Conservation (phyloP, 2,329 filamentous ascomycete genomes). For the Fusarium redolens region DNA sequence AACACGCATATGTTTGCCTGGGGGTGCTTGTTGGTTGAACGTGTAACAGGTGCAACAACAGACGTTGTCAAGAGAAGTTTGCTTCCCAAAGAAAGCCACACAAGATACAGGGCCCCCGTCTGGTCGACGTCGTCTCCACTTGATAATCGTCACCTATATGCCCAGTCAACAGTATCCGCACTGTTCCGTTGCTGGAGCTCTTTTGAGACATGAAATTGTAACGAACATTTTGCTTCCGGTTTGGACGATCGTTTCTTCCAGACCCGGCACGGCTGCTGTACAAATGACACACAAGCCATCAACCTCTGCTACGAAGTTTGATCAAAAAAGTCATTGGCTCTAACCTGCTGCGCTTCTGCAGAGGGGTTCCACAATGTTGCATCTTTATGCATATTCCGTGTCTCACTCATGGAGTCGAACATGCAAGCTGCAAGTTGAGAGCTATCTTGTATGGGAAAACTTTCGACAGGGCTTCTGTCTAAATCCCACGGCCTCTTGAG, state of each 20-base stretch:
- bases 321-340: neutral
- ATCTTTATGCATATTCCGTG: slow-evolving; percentile 20
- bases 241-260: neutral
- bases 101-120: slow-evolving; percentile 24
- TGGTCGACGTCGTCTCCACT: slow-evolving; percentile 22
- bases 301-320: slow-evolving; percentile 1
- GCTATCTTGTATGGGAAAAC: slow-evolving; percentile 20
- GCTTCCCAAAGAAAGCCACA: slow-evolving; percentile 22
- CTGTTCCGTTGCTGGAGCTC: slow-evolving; percentile 24
- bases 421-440: slow-evolving; percentile 31
- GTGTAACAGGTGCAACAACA: slow-evolving; percentile 8
- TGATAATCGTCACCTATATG: slow-evolving; percentile 4
- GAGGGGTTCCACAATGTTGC: slow-evolving; percentile 21
- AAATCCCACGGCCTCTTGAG: neutral
- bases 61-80: slow-evolving; percentile 23
- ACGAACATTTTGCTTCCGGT: neutral
- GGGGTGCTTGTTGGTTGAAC: slow-evolving; percentile 15
- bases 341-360: slow-evolving; percentile 9
- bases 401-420: slow-evolving; percentile 11
- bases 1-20: slow-evolving; percentile 20
- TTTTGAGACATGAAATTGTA: neutral
- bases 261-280: neutral
- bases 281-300: neutral
- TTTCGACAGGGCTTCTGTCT: slow-evolving; percentile 21
- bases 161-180: slow-evolving; percentile 16